Evolutionary conservation across 225 moss, liverwort and hornwort species (phyloP).

Genomic region (Sphagnum contortum): DNA sequence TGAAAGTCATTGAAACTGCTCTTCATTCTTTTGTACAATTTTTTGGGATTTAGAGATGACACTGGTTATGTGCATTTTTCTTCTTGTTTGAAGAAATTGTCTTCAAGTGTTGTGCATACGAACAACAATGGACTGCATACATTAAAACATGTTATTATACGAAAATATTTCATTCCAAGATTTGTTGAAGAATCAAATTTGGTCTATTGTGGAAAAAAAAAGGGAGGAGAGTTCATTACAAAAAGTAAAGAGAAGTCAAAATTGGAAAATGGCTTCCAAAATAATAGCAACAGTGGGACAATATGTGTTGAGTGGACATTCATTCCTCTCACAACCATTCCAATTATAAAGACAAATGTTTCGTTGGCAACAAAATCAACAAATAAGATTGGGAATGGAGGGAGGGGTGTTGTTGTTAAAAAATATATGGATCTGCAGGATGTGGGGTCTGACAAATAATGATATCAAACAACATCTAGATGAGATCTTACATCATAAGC

Average conservation of each 20-base stretch:
- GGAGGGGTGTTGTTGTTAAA: neutral
- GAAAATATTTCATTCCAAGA: conserved; percentile 1
- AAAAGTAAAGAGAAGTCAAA: conserved; percentile 1
- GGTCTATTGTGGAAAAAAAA: conserved; percentile 14
- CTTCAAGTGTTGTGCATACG: conserved; percentile 19
- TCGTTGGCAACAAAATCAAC: conserved; percentile 16
- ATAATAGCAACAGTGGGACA: conserved; percentile 6
- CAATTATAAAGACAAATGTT: conserved; percentile 25
- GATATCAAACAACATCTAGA: conserved; percentile 8
- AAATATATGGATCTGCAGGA: conserved; percentile 8
- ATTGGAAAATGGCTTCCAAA: conserved; percentile 10
- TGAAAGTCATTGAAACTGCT: no score
- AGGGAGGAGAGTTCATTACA: conserved; percentile 9
- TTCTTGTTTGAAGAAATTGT: no score
- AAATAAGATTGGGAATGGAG: conserved; percentile 22
- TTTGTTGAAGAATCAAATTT: conserved; percentile 13
- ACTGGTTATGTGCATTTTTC: no score
- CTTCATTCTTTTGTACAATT: no score
- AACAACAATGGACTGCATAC: conserved; percentile 16
- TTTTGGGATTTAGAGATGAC: no score
- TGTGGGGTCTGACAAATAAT: conserved; percentile 7
- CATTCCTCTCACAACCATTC: conserved; percentile 32
- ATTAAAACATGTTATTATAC: conserved; percentile 11
- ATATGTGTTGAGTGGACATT: conserved; percentile 31
- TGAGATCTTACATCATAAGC: conserved; percentile 8